Conservation (phyloP, 345 rosid species). For the Bruguiera gymnorhiza region DNA sequence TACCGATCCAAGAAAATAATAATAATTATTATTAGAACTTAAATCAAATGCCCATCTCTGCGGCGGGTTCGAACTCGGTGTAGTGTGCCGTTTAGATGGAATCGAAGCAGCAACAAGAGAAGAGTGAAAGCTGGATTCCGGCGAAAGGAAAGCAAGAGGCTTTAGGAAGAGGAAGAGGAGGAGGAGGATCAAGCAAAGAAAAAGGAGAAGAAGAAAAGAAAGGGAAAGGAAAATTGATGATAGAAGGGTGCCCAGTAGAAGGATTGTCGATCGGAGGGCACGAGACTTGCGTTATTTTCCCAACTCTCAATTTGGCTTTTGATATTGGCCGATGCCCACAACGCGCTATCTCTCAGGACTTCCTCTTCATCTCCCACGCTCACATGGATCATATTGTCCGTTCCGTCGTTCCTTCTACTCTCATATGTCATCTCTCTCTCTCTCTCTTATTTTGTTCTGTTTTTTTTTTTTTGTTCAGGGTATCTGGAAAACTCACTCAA, state of each 20-base stretch:
- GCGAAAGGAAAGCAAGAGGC: no score
- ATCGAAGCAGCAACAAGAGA: no score
- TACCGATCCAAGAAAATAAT: no score
- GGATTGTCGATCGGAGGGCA: conserved; percentile 94
- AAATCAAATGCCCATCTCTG: no score
- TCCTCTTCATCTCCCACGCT: conserved; percentile 87
- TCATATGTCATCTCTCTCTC: background rate
- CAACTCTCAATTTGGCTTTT: conserved; percentile 72
- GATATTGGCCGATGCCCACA: conserved; percentile 94
- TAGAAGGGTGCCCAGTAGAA: conserved; percentile 70
- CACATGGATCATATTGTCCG: conserved; percentile 91
- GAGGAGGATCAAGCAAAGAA: no score
- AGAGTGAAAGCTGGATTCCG: no score
- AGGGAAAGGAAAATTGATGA: conserved; percentile 23
- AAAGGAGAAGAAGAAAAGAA: background rate
- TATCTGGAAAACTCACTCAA: no score
- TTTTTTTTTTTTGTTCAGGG: background rate
- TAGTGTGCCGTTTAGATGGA: no score
- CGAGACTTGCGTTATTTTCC: conserved; percentile 87
- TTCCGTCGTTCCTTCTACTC: background rate
- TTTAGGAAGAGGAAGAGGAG: no score
- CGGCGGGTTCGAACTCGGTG: no score
- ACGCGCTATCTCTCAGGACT: conserved; percentile 85
- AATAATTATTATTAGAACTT: no score
- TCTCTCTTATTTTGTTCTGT: background rate